phyloP scores from a whole-genome alignment of 2,329 filamentous ascomycete genomes.

The Thyridium curvatum region DNA sequence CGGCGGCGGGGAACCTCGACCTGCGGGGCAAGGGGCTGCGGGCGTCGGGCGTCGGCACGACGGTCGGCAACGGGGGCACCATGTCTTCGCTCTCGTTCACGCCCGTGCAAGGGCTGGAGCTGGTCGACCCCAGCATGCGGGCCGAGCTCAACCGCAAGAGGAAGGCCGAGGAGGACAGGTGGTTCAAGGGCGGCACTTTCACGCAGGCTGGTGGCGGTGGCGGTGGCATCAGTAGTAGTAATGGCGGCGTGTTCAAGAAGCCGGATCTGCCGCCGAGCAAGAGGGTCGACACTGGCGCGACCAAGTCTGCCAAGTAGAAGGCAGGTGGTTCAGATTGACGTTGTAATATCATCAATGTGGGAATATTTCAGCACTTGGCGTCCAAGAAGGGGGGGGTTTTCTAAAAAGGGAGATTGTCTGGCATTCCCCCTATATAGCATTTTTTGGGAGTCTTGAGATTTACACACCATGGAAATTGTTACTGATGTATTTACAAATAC shows the following conservation, averaged over 20 bases:
- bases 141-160: slow-evolving; percentile 84
- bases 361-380: neutral
- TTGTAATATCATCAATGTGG: neutral
- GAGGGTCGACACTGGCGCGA: slow-evolving; percentile 59
- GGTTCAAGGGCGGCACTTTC: slow-evolving; percentile 97
- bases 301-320: slow-evolving; percentile 32
- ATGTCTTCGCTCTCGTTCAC: slow-evolving; percentile 89
- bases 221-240: slow-evolving; percentile 28
- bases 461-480: too few relatives aligned
- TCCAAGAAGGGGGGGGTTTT: too few relatives aligned
- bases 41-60: slow-evolving; percentile 73
- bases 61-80: slow-evolving; percentile 63
- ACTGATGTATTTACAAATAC: too few relatives aligned
- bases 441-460: too few relatives aligned
- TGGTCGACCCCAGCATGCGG: slow-evolving; percentile 88
- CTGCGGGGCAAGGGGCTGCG: slow-evolving; percentile 75
- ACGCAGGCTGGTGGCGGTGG: slow-evolving; percentile 65
- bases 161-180: slow-evolving; percentile 89
- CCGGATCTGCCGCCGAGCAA: slow-evolving; percentile 69
- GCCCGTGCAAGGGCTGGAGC: slow-evolving; percentile 86
- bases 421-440: too few relatives aligned
- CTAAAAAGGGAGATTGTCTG: too few relatives aligned
- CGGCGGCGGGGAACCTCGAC: slow-evolving; percentile 55
- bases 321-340: slow-evolving; percentile 8
- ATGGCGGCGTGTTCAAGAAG: slow-evolving; percentile 70